Evolutionary conservation across 495 filamentous ascomycete species (phyloP).

Genomic region (Aspergillus olivimuriae): DNA sequence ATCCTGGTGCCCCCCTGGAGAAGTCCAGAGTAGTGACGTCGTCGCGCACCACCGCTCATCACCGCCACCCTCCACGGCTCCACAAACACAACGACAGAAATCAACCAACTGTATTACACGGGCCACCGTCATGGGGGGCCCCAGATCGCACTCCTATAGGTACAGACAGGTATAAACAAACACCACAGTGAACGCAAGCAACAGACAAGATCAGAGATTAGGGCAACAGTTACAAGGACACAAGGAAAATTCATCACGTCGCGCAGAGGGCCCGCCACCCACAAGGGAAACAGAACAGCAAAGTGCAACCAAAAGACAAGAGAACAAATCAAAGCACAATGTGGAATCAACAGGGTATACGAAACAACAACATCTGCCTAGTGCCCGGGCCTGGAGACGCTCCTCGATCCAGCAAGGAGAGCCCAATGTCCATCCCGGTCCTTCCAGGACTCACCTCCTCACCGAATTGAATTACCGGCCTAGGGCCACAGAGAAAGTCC

Average conservation of each 20-base stretch:
- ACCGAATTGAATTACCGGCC: background rate
- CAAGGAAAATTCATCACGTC: background rate
- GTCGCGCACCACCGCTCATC: too few species aligned
- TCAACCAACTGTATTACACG: background rate
- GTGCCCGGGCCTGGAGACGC: conserved; percentile 1
- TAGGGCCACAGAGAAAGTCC: conserved; percentile 1
- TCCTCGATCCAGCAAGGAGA: conserved; percentile 4
- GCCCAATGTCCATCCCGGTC: background rate
- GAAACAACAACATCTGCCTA: conserved; percentile 3
- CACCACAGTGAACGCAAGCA: background rate
- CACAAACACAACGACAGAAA: too few species aligned
- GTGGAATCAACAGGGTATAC: conserved; percentile 8
- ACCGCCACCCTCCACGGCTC: too few species aligned
- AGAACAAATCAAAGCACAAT: background rate
- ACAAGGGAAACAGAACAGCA: too few species aligned
- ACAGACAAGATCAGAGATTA: too few species aligned
- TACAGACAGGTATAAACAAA: background rate
- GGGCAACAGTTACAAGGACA: too few species aligned
- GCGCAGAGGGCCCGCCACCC: too few species aligned
- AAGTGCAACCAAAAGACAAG: background rate
- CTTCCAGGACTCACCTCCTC: conserved; percentile 2
- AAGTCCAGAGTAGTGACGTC: too few species aligned
- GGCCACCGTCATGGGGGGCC: background rate
- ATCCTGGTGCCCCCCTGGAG: too few species aligned
- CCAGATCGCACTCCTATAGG: background rate